Conservation (phyloP, 768 basidiomycete genomes). For the Rhizopogon salebrosus region DNA sequence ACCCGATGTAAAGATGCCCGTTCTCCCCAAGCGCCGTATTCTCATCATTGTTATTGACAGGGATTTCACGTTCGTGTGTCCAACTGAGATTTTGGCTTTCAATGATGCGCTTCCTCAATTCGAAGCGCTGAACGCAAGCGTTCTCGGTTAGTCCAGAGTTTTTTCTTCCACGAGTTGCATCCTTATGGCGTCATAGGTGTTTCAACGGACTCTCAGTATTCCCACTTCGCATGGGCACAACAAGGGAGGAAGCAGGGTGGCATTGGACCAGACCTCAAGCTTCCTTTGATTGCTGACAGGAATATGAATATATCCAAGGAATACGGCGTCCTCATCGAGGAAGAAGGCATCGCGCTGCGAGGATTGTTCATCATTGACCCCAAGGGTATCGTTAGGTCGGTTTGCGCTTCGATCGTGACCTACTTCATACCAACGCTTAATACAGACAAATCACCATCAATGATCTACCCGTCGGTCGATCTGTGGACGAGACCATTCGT, state of each 20-base stretch:
- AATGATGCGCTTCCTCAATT: slow-evolving; percentile 81
- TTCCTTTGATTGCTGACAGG: slow-evolving; percentile 79
- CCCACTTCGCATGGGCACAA: slow-evolving; percentile 83
- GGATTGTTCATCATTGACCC: slow-evolving; percentile 87
- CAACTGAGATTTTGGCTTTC: slow-evolving; percentile 95
- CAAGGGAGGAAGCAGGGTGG: slow-evolving; percentile 83
- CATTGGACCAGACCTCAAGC: slow-evolving; percentile 81
- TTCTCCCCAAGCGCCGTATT: neutral
- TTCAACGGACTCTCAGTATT: slow-evolving; percentile 88
- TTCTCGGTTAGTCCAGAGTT: slow-evolving; percentile 54
- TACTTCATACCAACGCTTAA: neutral
- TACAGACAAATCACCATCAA: slow-evolving; percentile 80
- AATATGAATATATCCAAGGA: slow-evolving; percentile 77
- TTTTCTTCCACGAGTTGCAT: neutral
- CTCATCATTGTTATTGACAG: slow-evolving; percentile 28
- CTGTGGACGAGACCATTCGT: slow-evolving; percentile 88
- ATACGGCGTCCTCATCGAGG: slow-evolving; percentile 86
- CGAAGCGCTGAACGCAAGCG: slow-evolving; percentile 63
- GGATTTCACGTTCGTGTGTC: slow-evolving; percentile 88
- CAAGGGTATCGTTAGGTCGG: slow-evolving; percentile 66
- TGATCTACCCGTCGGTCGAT: slow-evolving; percentile 92
- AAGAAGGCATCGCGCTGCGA: slow-evolving; percentile 83
- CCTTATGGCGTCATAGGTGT: slow-evolving; percentile 39
- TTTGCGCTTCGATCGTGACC: neutral
- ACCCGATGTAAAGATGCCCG: slow-evolving; percentile 67